Base-by-base conservation (phyloP, 2,329 filamentous ascomycete genomes). In the Chaetomium sp. region DNA sequence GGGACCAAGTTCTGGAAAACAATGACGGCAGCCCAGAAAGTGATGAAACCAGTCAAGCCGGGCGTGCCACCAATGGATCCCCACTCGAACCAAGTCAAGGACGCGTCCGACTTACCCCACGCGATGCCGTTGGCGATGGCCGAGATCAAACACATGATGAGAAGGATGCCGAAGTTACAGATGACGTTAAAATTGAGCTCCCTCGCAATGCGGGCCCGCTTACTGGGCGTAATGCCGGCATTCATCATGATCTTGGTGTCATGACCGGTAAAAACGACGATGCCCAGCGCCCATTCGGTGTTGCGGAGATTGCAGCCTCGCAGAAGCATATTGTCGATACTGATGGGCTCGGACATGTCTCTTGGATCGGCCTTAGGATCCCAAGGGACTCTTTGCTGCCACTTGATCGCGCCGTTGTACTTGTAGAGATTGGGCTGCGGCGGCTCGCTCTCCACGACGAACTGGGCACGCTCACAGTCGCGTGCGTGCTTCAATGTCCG, bases 241-340 rank as follows among this genome's bases (percentile, higher is more conserved):
- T 99, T 99, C 76, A 96, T 88, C 94, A 99, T 99, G 70, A 96
- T 97, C 75, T 97, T 99, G 37, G 92, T 96, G 70, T 99, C 92
- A 67, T 91, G 85, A 37, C 94, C 94, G 11, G 94, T 97, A 72
- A 95, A 99, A 14, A 95, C 78, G 49, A 97, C 92, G 3, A 99
- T 81, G 52, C 91, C 94, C 5, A 99, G 80, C 53, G 91, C 80
- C 94, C 94, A 99, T 67, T 97, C 91, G 0, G 94, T 99, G 70
- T 97, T 99, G 62, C 91, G 85, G 49, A 99, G 74, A 64, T 91
- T 95, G 73, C 91, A 96, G 54, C 94, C 94, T 76, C 94, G 88
- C 45, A 99, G 83, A 35, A 99, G 81, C 61, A 97, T 72, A 67
- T 99, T 99, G 77, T 96, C 96, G 71, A 99, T 96, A 5, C 86